Conservation (phyloP, 257 asterid species). For the Anisodus acutangulus region DNA sequence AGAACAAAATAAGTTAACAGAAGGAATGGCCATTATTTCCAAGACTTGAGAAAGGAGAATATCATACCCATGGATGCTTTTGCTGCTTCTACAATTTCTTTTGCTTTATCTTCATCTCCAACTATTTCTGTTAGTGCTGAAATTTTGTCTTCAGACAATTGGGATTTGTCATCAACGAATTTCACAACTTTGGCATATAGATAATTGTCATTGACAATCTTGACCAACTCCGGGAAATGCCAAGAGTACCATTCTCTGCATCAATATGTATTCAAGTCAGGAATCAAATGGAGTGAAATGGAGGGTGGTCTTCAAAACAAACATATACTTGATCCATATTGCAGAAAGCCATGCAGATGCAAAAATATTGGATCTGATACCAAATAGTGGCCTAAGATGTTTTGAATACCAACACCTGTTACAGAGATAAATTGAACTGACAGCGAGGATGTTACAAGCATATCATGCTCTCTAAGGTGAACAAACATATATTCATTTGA, state of each 20-base stretch:
- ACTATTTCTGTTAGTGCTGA: constrained; percentile 69
- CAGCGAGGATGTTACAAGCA: not conserved
- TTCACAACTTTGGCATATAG: constrained; percentile 89
- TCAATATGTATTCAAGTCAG: constrained; percentile 18
- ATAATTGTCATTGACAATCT: constrained; percentile 88
- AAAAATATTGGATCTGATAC: not conserved
- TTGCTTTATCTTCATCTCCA: constrained; percentile 96
- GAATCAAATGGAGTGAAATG: not conserved
- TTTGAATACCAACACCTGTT: no score
- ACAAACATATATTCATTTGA: not conserved
- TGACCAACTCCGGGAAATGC: constrained; percentile 95
- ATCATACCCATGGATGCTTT: constrained; percentile 95
- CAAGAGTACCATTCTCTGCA: constrained; percentile 97
- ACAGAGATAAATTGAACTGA: not conserved
- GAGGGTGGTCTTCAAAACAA: not conserved
- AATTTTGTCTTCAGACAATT: constrained; percentile 66
- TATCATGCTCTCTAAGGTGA: no score
- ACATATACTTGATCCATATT: not conserved
- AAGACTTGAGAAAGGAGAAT: not conserved
- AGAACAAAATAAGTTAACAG: not conserved
- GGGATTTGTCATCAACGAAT: constrained; percentile 81
- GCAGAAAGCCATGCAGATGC: not conserved
- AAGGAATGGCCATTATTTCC: not conserved
- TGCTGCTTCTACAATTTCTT: constrained; percentile 94
- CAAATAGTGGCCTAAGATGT: not conserved